Percentiles rank a stretch among this genome's conserved stretches.
Conservation (phyloP, 2,329 filamentous ascomycete genomes). For the Hypoxylon sp. region DNA sequence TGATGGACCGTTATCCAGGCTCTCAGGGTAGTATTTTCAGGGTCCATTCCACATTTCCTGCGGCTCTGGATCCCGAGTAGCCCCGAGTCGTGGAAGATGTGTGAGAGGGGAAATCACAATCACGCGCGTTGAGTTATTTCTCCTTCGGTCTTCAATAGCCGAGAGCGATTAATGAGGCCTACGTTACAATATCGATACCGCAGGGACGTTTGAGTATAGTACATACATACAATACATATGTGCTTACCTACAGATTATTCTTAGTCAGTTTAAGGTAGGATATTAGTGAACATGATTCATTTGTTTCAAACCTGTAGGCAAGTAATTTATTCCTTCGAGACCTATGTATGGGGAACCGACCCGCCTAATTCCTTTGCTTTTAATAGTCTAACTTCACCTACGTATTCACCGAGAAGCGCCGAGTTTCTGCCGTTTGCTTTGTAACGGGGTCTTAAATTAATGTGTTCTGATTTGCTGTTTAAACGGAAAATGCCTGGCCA, state of each 20-base stretch:
- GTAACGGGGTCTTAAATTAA: conserved; percentile 22
- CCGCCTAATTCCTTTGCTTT: conserved; percentile 24
- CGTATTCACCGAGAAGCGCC: conserved; percentile 41
- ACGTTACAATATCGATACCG: conserved; percentile 5
- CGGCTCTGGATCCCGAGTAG: conserved; percentile 43
- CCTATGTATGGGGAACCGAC: conserved; percentile 7
- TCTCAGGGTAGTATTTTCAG: conserved; percentile 43
- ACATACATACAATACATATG: not conserved
- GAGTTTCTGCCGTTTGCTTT: conserved; percentile 33
- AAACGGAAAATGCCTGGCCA: conserved; percentile 11
- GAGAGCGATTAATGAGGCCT: conserved; percentile 12
- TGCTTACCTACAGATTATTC: not conserved
- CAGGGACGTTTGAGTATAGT: not conserved
- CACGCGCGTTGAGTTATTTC: conserved; percentile 22
- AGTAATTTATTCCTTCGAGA: conserved; percentile 13
- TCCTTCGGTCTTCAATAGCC: conserved; percentile 16
- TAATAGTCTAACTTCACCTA: conserved; percentile 29
- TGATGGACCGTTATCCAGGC: conserved; percentile 25
- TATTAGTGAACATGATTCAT: conserved; percentile 1
- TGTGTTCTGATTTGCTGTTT: conserved; percentile 29
- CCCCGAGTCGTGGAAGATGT: conserved; percentile 31
- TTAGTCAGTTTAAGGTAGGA: not conserved
- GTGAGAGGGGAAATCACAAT: conserved; percentile 28
- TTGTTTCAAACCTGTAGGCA: not conserved
- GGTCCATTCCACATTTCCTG: conserved; percentile 44